Percentiles rank a stretch among this genome's conserved stretches.
Conservation (phyloP, 345 rosid species). For the Anastatica hierochuntica region DNA sequence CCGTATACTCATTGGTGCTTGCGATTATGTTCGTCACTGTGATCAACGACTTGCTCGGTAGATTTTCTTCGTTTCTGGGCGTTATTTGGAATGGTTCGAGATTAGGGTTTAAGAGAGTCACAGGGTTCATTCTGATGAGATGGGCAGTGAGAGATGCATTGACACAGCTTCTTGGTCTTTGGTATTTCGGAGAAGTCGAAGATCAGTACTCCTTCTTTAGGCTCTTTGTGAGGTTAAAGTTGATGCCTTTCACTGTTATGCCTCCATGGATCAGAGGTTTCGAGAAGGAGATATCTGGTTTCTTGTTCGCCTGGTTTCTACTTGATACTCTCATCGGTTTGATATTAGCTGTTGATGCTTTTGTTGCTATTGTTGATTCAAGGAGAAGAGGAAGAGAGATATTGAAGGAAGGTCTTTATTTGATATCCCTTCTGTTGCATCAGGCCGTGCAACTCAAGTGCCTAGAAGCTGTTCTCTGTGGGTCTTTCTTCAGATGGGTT, state of each 20-base stretch:
- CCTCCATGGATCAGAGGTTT: slow-evolving; percentile 76
- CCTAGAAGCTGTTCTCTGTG: slow-evolving; percentile 71
- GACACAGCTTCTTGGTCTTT: slow-evolving; percentile 74
- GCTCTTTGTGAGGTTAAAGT: slow-evolving; percentile 72
- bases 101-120: slow-evolving; percentile 64
- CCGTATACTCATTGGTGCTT: slow-evolving; percentile 64
- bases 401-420: slow-evolving; percentile 74
- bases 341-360: slow-evolving; percentile 68
- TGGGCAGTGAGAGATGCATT: slow-evolving; percentile 92
- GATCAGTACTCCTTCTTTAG: slow-evolving; percentile 83
- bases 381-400: slow-evolving; percentile 83
- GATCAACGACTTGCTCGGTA: slow-evolving; percentile 54
- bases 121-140: slow-evolving; percentile 75
- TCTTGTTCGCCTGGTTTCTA: slow-evolving; percentile 76
- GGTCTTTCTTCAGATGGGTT: slow-evolving; percentile 56
- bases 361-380: slow-evolving; percentile 76
- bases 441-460: slow-evolving; percentile 76
- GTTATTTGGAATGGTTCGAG: slow-evolving; percentile 67
- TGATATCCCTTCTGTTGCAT: slow-evolving; percentile 56
- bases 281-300: slow-evolving; percentile 78
- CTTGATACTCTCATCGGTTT: slow-evolving; percentile 58
- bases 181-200: slow-evolving; percentile 83
- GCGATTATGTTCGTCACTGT: slow-evolving; percentile 69
- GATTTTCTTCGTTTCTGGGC: slow-evolving; percentile 42
- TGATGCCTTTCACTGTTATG: slow-evolving; percentile 86